A percentile compares a stretch with the other conserved stretches of the same genome.
phyloP scores from a whole-genome alignment of 805 yeast species.

The Candida railenensis region DNA sequence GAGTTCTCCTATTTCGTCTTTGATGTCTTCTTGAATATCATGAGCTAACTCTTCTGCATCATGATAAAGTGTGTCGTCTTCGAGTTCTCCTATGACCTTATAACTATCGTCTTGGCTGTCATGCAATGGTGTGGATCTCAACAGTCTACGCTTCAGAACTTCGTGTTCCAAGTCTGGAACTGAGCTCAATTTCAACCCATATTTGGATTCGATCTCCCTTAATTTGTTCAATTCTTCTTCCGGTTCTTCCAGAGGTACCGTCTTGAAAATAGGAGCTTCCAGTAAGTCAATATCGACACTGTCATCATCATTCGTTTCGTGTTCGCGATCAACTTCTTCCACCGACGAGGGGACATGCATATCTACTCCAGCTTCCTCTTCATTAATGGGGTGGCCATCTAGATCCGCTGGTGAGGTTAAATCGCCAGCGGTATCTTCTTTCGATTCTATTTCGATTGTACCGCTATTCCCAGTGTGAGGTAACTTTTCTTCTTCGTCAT shows the following conservation, averaged over 20 bases:
- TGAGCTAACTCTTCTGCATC: conserved; percentile 21
- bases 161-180: conserved; percentile 20
- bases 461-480: too few species aligned
- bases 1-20: not conserved
- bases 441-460: not conserved
- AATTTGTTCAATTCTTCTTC: conserved; percentile 19
- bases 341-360: conserved; percentile 7
- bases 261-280: conserved; percentile 23
- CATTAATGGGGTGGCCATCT: too few species aligned
- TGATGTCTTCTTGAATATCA: not conserved
- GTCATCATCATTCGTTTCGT: conserved; percentile 6
- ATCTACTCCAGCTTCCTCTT: conserved; percentile 10
- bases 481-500: not conserved
- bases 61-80: conserved; percentile 12
- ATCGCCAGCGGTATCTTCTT: not conserved
- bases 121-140: not conserved
- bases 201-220: conserved; percentile 23
- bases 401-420: too few species aligned
- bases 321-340: conserved; percentile 12
- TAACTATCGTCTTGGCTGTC: conserved; percentile 11
- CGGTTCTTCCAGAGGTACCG: conserved; percentile 26
- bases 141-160: conserved; percentile 4
- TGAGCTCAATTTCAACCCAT: conserved; percentile 20
- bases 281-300: conserved; percentile 2
- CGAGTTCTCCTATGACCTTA: conserved; percentile 9